Evolutionary conservation across 345 rosid genomes (phyloP), one percentile per base, ranked within the genome.

Genomic region (Sapria himalayana): DNA sequence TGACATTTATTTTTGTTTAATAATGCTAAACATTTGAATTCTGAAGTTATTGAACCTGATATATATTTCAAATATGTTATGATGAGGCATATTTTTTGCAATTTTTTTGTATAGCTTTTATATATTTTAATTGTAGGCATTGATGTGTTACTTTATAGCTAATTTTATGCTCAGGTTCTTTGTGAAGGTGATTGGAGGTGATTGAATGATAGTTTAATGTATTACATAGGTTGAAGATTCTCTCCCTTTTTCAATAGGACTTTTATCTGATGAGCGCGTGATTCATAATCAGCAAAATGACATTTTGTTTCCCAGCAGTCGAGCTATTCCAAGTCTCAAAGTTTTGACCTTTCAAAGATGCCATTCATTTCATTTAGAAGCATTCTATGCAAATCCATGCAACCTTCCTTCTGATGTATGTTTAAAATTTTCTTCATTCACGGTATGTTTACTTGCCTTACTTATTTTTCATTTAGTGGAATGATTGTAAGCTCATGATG

Each of bases 141-240:
- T n/a, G n/a, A n/a, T n/a, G n/a, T n/a, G n/a, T n/a, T n/a, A n/a
- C n/a, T n/a, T n/a, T n/a, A n/a, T n/a, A n/a, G n/a, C n/a, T n/a
- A n/a, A n/a, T n/a, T n/a, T n/a, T n/a, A n/a, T n/a, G n/a, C n/a
- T n/a, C n/a, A n/a, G n/a, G n/a, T n/a, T n/a, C n/a, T n/a, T n/a
- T n/a, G n/a, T n/a, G n/a, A n/a, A n/a, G n/a, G n/a, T n/a, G n/a
- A n/a, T n/a, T n/a, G n/a, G n/a, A n/a, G n/a, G n/a, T n/a, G n/a
- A n/a, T n/a, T n/a, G n/a, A n/a, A n/a, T 32, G 7, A 4, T 14
- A 25, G 16, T 41, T 15, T 12, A 15, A 54, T 29, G 19, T 43
- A 32, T 43, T 35, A 11, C 50, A 54, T 65, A 80, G 92, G 85
- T 80, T 69, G 77, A 79, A 60, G 92, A 80, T 80, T 69, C 73